Evolutionary conservation across 2,329 filamentous ascomycete species (phyloP).

Genomic region (Fusarium cyanostomum): DNA sequence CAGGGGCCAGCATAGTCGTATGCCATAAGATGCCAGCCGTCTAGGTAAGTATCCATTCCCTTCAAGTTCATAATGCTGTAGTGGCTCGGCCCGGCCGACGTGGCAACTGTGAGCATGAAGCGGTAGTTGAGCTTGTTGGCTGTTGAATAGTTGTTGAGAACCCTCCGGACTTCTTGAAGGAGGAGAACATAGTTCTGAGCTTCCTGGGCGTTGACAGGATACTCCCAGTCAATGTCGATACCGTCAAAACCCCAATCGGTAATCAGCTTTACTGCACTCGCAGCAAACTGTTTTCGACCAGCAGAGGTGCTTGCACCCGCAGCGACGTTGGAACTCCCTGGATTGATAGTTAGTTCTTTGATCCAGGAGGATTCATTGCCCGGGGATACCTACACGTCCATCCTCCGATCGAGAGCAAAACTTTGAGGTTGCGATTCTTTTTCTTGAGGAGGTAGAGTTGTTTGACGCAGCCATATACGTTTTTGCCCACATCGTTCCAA

Average conservation of each 20-base stretch:
- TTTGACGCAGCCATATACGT: conserved; percentile 81
- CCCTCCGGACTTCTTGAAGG: conserved; percentile 45
- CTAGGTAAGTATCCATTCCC: conserved; percentile 65
- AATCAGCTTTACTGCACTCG: conserved; percentile 73
- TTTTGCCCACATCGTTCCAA: conserved; percentile 65
- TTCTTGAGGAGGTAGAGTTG: conserved; percentile 82
- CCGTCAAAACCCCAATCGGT: conserved; percentile 72
- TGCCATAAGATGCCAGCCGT: conserved; percentile 72
- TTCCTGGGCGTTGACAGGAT: conserved; percentile 53
- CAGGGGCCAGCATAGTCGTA: conserved; percentile 78
- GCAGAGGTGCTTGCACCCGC: conserved; percentile 67
- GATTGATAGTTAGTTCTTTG: too few relatives aligned
- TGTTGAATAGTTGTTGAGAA: conserved; percentile 55
- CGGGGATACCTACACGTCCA: too few relatives aligned
- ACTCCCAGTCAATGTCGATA: conserved; percentile 68
- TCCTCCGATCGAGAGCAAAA: conserved; percentile 41
- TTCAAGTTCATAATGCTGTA: conserved; percentile 61
- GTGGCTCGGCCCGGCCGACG: conserved; percentile 58
- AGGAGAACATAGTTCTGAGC: conserved; percentile 44
- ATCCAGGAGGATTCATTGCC: too few relatives aligned
- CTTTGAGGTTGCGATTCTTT: conserved; percentile 77
- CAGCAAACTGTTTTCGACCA: conserved; percentile 72
- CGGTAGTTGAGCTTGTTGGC: conserved; percentile 54
- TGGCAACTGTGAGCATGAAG: conserved; percentile 62
- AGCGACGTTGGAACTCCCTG: conserved; percentile 63